phyloP scores from a whole-genome alignment of 768 basidiomycete genomes.

The Leccinum obscurum region DNA sequence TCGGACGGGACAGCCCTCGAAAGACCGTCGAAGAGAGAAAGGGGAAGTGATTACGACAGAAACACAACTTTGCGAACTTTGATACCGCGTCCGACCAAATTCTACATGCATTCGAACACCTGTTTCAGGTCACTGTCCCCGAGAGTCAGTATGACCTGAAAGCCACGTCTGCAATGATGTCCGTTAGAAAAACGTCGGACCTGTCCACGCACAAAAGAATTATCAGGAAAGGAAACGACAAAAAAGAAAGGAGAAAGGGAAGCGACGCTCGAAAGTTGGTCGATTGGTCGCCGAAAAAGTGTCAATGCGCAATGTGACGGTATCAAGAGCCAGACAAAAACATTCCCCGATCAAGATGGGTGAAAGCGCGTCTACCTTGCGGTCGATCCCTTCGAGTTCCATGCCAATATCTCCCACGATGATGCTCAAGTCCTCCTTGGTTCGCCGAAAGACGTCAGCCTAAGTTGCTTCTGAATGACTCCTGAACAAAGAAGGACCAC shows the following conservation, averaged over 20 bases:
- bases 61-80: conserved; percentile 29
- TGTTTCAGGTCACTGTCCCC: conserved; percentile 13
- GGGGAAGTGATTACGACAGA: neutral
- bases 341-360: neutral
- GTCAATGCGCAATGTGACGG: conserved; percentile 14
- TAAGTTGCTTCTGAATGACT: conserved; percentile 24
- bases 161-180: conserved; percentile 9
- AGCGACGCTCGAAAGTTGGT: neutral
- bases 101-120: conserved; percentile 31
- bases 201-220: neutral
- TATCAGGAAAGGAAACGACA: too few species aligned
- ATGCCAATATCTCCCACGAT: too few species aligned
- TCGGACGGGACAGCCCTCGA: conserved; percentile 6
- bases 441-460: too few species aligned
- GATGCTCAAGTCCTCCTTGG: too few species aligned
- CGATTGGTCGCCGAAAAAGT: conserved; percentile 14
- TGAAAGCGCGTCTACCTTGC: conserved; percentile 15
- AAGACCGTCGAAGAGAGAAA: too few species aligned
- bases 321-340: neutral
- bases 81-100: conserved; percentile 29
- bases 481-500: neutral
- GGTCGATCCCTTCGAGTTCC: conserved; percentile 26
- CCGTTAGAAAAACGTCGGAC: conserved; percentile 7
- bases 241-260: too few species aligned
- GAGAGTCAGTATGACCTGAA: neutral